Conservation (phyloP, 2,329 filamentous ascomycete genomes). For the Talaromyces sp. region DNA sequence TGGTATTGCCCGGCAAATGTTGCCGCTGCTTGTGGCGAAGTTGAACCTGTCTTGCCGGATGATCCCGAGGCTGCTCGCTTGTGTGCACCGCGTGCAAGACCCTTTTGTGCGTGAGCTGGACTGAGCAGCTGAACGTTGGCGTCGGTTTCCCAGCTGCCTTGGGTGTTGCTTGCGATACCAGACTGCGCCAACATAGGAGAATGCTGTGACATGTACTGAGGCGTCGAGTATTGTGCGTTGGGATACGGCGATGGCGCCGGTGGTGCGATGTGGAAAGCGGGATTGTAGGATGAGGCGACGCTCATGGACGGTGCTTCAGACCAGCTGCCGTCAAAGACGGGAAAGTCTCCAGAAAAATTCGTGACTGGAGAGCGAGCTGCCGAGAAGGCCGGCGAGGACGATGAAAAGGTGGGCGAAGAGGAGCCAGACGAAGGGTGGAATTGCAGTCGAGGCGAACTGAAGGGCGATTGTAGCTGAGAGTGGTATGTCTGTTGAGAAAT, state of each 20-base stretch:
- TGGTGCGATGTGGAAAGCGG: constrained; percentile 34
- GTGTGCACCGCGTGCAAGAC: constrained; percentile 27
- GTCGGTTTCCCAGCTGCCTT: constrained; percentile 31
- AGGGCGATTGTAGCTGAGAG: constrained; percentile 31
- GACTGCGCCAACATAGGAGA: constrained; percentile 42
- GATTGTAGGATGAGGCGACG: constrained; percentile 38
- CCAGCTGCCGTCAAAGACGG: constrained; percentile 27
- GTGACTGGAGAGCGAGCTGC: constrained; percentile 29
- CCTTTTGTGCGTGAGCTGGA: constrained; percentile 32
- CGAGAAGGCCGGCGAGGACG: constrained; percentile 28
- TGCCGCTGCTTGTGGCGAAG: constrained; percentile 43
- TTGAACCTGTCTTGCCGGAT: constrained; percentile 40
- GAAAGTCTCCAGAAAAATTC: constrained; percentile 26
- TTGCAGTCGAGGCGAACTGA: constrained; percentile 27
- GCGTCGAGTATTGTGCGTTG: constrained; percentile 17
- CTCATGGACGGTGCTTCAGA: constrained; percentile 39
- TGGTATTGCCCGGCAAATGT: constrained; percentile 33
- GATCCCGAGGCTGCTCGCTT: constrained; percentile 42
- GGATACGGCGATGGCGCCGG: constrained; percentile 31
- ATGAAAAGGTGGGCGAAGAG: constrained; percentile 28
- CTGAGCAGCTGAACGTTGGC: constrained; percentile 36
- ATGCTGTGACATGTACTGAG: constrained; percentile 25
- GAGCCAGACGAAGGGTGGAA: constrained; percentile 38
- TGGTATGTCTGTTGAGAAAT: constrained; percentile 8
- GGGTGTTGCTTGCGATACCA: constrained; percentile 30